Evolutionary conservation across 495 filamentous ascomycete species (phyloP), one percentile per base, ranked within the genome.

Genomic region (Eremomyces bilateralis): DNA sequence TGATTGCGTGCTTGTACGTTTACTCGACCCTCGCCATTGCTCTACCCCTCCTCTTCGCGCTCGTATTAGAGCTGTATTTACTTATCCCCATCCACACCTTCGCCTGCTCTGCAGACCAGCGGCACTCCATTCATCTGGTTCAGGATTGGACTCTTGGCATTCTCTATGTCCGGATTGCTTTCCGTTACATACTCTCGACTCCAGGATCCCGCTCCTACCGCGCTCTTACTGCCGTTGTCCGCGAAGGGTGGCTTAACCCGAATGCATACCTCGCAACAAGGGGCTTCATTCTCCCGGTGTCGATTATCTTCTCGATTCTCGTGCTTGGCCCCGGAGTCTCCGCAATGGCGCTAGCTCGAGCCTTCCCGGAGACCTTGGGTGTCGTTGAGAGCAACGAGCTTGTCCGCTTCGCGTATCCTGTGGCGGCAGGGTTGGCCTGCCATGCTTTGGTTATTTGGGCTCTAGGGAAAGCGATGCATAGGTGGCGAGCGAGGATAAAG

Each of bases 121-220:
- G 56, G 1, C 83, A 92, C 47, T 75, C 79, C 22, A 69, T 95
- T 25, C 78, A 91, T 43, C 64, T 94, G 34, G 69, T 94, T 36
- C 85, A 95, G 51, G 71, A 80, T 44, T 97, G 90, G 83, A 90
- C 83, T 1, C 58, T 95, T 2, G 90, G 90, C 5, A 69, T 95
- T 15, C 64, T 97, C 20, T 94, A 94, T 53, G 66, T 91, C 33
- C 85, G 91, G 39, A 70, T 94, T 54, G 69, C 68, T n/a, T 63
- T 67, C 24, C 76, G 79, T 24, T 49, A 80, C 39, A 62, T 82
- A 30, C 61, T 79, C 31, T 64, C 67, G 45, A 59, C 63, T 25
- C 62, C 53, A 37, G 59, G 62, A 11, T 78, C 78, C 13, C 72
- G 77, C 15, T 67, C 75, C 1, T 77, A 82, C 0, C 62, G 65